Conservation (phyloP, 1,284 basidiomycete genomes). For the Leccinum ponderosum region DNA sequence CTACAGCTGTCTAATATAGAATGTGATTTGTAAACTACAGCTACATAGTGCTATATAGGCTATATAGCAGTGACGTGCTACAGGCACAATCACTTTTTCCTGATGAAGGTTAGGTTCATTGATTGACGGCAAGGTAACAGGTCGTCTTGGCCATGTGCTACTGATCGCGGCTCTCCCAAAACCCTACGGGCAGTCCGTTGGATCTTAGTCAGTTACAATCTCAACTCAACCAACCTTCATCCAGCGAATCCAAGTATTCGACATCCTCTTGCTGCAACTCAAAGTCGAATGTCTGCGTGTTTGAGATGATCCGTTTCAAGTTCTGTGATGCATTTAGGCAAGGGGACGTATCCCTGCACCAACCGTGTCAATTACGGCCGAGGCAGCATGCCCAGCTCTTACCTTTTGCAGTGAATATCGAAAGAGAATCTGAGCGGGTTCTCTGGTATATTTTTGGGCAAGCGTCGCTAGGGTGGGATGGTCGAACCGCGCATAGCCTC, state of each 20-base stretch:
- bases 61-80: too few species aligned
- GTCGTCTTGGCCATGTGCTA: background rate
- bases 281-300: slow-evolving; percentile 62
- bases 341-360: slow-evolving; percentile 50
- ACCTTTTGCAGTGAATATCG: slow-evolving; percentile 72
- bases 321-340: slow-evolving; percentile 62
- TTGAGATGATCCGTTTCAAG: slow-evolving; percentile 50
- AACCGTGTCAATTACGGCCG: background rate
- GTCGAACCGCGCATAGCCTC: slow-evolving; percentile 48
- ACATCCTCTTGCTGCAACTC: slow-evolving; percentile 53
- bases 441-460: slow-evolving; percentile 56
- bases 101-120: slow-evolving; percentile 24
- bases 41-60: too few species aligned
- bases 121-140: slow-evolving; percentile 7
- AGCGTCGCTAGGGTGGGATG: slow-evolving; percentile 45
- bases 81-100: too few species aligned
- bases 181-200: slow-evolving; percentile 14
- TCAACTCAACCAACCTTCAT: slow-evolving; percentile 15
- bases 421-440: slow-evolving; percentile 65
- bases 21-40: too few species aligned
- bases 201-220: slow-evolving; percentile 8
- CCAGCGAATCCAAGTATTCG: slow-evolving; percentile 47
- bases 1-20: too few species aligned
- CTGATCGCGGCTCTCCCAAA: background rate
- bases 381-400: slow-evolving; percentile 6